These are phyloP conservation scores for Barnettozyma sucrosica DNA, from an alignment of 805 yeast genomes.

Conservation along the genomic window DNA sequence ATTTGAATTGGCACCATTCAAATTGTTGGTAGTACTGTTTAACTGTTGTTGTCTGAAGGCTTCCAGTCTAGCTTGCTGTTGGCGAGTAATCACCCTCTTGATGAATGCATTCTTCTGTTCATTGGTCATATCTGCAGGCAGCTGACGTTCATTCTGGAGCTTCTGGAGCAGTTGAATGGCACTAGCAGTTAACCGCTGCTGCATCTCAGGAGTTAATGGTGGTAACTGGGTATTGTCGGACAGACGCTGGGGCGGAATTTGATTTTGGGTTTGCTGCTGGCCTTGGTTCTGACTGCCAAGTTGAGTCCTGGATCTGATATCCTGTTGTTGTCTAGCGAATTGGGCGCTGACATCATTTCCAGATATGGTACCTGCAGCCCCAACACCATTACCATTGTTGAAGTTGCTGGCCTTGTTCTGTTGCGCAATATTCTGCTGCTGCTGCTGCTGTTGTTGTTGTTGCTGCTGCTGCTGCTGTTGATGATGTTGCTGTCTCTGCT, in stretches of 20 bases:
- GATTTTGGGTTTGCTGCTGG: constrained; percentile 28
- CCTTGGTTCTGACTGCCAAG: constrained; percentile 23
- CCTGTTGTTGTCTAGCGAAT: constrained; percentile 29
- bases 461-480: constrained; percentile 35
- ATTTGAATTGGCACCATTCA: background rate
- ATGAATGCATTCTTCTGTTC: constrained; percentile 23
- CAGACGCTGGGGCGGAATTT: constrained; percentile 8
- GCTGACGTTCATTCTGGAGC: constrained; percentile 22
- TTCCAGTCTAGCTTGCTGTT: constrained; percentile 19
- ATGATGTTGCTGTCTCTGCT: constrained; percentile 33
- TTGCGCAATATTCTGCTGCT: constrained; percentile 25
- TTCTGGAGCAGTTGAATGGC: constrained; percentile 21
- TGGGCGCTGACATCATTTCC: constrained; percentile 19
- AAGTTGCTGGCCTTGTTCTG: constrained; percentile 16
- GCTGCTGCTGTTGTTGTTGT: constrained; percentile 29
- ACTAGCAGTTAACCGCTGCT: constrained; percentile 20
- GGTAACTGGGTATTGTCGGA: constrained; percentile 1
- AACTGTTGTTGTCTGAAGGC: constrained; percentile 3
- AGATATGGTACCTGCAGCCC: constrained; percentile 13
- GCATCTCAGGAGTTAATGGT: constrained; percentile 15
- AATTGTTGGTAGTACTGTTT: constrained; percentile 6
- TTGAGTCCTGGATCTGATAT: constrained; percentile 29
- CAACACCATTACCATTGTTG: constrained; percentile 23
- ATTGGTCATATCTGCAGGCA: constrained; percentile 19
- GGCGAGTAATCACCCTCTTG: constrained; percentile 22